Conservation (phyloP, 2,329 filamentous ascomycete genomes). For the Paraphaeosphaeria sporulosa region DNA sequence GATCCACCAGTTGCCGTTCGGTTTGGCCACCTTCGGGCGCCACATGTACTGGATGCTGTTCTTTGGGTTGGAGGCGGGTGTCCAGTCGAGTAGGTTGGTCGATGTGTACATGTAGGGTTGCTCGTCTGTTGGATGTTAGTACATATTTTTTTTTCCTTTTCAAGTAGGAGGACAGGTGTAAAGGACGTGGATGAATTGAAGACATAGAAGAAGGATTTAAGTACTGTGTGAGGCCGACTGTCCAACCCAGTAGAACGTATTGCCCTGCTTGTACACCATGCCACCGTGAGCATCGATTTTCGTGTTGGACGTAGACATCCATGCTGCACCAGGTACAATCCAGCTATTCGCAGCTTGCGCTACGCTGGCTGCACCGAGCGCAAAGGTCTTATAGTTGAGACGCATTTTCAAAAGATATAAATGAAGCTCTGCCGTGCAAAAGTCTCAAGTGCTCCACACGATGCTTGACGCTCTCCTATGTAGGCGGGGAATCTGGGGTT, state of each 20-base stretch:
- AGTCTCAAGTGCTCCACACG: background rate
- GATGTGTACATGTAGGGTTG: slow-evolving; percentile 52
- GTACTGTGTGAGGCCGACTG: slow-evolving; percentile 46
- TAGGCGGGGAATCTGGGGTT: background rate
- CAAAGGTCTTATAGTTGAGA: background rate
- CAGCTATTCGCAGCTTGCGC: slow-evolving; percentile 36
- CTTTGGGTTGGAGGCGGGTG: slow-evolving; percentile 41
- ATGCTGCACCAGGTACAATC: slow-evolving; percentile 52
- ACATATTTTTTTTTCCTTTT: background rate
- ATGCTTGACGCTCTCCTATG: background rate
- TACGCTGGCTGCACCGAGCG: background rate
- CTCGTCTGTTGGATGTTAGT: slow-evolving; percentile 32
- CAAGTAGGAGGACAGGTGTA: background rate
- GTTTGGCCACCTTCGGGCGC: slow-evolving; percentile 53
- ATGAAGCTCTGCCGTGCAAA: background rate
- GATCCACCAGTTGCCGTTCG: slow-evolving; percentile 51
- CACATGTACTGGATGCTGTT: slow-evolving; percentile 48
- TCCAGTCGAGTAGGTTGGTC: slow-evolving; percentile 52
- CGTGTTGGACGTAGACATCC: slow-evolving; percentile 49
- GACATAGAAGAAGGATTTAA: background rate
- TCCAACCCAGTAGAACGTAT: slow-evolving; percentile 54
- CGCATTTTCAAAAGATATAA: background rate
- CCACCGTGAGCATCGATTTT: slow-evolving; percentile 55
- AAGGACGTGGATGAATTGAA: too few relatives aligned
- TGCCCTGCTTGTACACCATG: slow-evolving; percentile 45